A percentile compares a stretch with the other conserved stretches of the same genome.
These are phyloP conservation scores for Leccinum pallidistipes DNA, from an alignment of 1,284 basidiomycete genomes.

Conservation along the genomic window DNA sequence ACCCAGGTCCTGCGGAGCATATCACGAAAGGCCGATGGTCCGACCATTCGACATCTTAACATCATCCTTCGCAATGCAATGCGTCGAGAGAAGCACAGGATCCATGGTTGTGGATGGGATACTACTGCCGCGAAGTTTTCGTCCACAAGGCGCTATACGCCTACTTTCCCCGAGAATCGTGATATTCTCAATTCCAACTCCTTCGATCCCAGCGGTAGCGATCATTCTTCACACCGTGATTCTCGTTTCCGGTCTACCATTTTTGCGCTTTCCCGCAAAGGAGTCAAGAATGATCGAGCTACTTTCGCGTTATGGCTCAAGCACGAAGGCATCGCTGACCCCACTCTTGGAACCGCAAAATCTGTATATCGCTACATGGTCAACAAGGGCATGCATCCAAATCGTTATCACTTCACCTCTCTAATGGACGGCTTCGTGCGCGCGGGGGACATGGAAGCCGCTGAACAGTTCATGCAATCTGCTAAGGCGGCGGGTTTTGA, in stretches of 20 bases:
- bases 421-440: constrained; percentile 67
- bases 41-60: constrained; percentile 51
- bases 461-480: constrained; percentile 51
- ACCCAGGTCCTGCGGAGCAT: constrained; percentile 47
- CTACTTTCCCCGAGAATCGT: constrained; percentile 19
- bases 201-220: constrained; percentile 53
- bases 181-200: constrained; percentile 31
- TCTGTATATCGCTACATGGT: constrained; percentile 57
- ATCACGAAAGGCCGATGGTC: constrained; percentile 38
- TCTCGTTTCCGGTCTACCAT: constrained; percentile 46
- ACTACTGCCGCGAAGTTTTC: constrained; percentile 41
- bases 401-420: constrained; percentile 64
- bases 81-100: constrained; percentile 45
- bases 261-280: constrained; percentile 45
- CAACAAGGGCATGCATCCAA: constrained; percentile 63
- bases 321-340: constrained; percentile 53
- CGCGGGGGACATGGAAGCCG: constrained; percentile 53
- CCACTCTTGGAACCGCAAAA: constrained; percentile 51
- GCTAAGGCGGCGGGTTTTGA: constrained; percentile 49
- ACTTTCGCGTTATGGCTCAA: constrained; percentile 61
- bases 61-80: constrained; percentile 50
- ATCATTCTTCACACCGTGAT: constrained; percentile 38
- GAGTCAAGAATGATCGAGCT: constrained; percentile 53
- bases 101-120: constrained; percentile 54
- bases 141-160: constrained; percentile 23